phyloP scores from a whole-genome alignment of 2,329 filamentous ascomycete species.

The Aspergillus oerlinghausenensis region DNA sequence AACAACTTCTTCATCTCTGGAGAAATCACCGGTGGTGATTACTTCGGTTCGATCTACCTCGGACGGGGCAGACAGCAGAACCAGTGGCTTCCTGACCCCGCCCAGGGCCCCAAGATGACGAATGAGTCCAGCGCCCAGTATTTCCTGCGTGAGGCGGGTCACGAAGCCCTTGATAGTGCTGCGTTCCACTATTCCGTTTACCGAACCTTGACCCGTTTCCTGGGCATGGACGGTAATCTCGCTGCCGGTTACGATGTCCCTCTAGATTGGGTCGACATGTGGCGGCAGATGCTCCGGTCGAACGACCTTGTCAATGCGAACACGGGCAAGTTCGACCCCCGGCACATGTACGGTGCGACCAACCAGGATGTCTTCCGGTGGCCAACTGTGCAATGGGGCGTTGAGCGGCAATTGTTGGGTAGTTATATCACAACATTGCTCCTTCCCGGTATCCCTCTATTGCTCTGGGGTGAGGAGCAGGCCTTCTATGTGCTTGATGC shows the following conservation, averaged over 20 bases:
- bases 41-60: slow-evolving; percentile 56
- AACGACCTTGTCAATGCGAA: slow-evolving; percentile 58
- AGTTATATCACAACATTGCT: slow-evolving; percentile 55
- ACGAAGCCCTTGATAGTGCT: slow-evolving; percentile 53
- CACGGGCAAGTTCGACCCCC: slow-evolving; percentile 57
- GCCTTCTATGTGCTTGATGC: slow-evolving; percentile 59
- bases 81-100: slow-evolving; percentile 44
- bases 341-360: slow-evolving; percentile 59
- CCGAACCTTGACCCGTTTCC: slow-evolving; percentile 54
- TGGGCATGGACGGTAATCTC: slow-evolving; percentile 55
- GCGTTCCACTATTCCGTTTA: slow-evolving; percentile 62
- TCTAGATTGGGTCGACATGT: slow-evolving; percentile 50
- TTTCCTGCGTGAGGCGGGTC: slow-evolving; percentile 50
- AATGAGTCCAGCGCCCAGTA: slow-evolving; percentile 37
- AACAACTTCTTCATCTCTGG: slow-evolving; percentile 60
- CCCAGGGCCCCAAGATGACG: slow-evolving; percentile 46
- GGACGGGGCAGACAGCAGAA: slow-evolving; percentile 55
- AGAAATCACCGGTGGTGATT: slow-evolving; percentile 59
- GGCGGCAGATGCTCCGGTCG: slow-evolving; percentile 52
- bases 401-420: slow-evolving; percentile 52
- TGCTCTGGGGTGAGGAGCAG: slow-evolving; percentile 62
- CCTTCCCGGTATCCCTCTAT: slow-evolving; percentile 56
- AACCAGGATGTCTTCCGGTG: slow-evolving; percentile 63
- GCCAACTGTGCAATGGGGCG: slow-evolving; percentile 54
- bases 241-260: slow-evolving; percentile 49